A percentile compares a stretch with the other conserved stretches of the same genome.
phyloP scores from a whole-genome alignment of 331 rosid species.

The Malus hybrid region DNA sequence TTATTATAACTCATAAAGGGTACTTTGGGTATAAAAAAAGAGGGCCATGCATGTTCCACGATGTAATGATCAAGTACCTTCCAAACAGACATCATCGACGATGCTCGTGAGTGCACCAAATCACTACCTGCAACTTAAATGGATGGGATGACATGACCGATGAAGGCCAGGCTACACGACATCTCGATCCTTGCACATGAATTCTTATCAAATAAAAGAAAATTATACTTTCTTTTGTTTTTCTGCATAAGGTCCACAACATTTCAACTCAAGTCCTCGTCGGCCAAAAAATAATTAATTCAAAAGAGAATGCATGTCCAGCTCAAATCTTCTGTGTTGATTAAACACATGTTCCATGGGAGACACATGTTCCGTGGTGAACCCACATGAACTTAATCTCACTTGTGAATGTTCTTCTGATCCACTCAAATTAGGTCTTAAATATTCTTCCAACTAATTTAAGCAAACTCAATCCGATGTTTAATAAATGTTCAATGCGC shows the following conservation, averaged over 20 bases:
- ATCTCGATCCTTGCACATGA: not conserved
- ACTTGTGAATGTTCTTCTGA: not conserved
- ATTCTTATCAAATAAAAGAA: not conserved
- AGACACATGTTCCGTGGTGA: not conserved
- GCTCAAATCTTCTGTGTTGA: not conserved
- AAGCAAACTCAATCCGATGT: not conserved
- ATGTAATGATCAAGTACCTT: too few species aligned
- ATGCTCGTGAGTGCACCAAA: not conserved
- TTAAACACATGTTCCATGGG: not conserved
- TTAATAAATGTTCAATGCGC: not conserved
- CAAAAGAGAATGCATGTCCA: not conserved
- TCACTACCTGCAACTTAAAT: not conserved
- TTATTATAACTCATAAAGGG: not conserved
- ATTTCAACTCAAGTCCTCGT: not conserved
- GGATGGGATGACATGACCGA: not conserved
- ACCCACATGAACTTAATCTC: not conserved
- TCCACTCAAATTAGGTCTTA: not conserved
- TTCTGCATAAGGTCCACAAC: not conserved
- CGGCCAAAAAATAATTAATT: not conserved
- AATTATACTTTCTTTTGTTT: not conserved
- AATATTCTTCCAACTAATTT: not conserved
- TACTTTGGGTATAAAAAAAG: not conserved
- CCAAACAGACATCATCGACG: not conserved
- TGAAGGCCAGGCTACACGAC: conserved; percentile 8
- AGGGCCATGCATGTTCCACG: not conserved